Percentiles rank a stretch among this genome's conserved stretches.
Conservation (phyloP, 176 grass and related monocot genomes). For the Musa itinerans region DNA sequence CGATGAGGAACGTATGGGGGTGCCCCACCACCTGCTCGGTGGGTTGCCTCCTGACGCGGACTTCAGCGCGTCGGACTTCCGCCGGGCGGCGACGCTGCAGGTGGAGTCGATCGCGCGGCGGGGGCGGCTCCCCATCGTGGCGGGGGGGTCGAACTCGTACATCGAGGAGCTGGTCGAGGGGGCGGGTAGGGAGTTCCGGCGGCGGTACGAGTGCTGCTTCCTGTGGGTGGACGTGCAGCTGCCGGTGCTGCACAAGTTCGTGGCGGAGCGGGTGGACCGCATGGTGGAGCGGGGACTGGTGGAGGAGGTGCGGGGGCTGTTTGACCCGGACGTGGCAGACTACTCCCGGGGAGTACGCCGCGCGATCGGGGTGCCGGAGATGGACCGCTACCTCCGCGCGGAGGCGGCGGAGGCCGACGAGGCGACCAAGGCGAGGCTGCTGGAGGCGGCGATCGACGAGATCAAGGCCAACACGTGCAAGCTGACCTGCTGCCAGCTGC, state of each 20-base stretch:
- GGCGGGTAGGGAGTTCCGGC: conserved; percentile 38
- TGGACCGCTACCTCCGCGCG: conserved; percentile 58
- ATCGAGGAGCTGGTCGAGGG: conserved; percentile 75
- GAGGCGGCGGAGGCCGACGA: conserved; percentile 23
- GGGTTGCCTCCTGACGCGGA: conserved; percentile 50
- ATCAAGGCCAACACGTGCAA: conserved; percentile 74
- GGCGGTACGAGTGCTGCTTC: conserved; percentile 65
- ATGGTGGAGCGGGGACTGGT: conserved; percentile 61
- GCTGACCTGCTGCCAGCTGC: conserved; percentile 53
- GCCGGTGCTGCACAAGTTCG: conserved; percentile 50
- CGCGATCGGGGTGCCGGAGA: conserved; percentile 78
- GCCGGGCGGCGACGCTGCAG: conserved; percentile 30
- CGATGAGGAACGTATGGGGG: conserved; percentile 37
- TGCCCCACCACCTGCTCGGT: conserved; percentile 74
- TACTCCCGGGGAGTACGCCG: conserved; percentile 65
- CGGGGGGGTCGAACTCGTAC: conserved; percentile 84
- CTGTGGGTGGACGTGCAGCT: conserved; percentile 79
- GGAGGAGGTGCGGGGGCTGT: conserved; percentile 53
- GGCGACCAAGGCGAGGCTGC: conserved; percentile 23
- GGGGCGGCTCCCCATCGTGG: conserved; percentile 50
- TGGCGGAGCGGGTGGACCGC: conserved; percentile 53
- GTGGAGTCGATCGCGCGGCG: conserved; percentile 16
- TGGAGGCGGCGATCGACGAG: conserved; percentile 47
- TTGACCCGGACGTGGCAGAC: conserved; percentile 45
- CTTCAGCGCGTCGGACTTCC: conserved; percentile 59